These are phyloP conservation scores for Myxozyma melibiosi DNA, from an alignment of 805 yeast genomes.

Conservation along the genomic window DNA sequence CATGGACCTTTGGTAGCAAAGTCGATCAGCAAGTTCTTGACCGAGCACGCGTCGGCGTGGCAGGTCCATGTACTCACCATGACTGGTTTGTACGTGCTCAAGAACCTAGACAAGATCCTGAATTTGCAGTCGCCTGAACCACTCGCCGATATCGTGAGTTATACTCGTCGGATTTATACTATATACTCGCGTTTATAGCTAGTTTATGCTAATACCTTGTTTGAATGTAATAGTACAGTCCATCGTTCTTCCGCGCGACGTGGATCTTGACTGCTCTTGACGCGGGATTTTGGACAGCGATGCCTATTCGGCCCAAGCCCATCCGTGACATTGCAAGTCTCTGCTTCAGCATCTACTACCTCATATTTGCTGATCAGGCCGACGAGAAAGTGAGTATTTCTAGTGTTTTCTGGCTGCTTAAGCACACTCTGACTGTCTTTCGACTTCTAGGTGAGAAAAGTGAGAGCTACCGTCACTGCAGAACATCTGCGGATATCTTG, in stretches of 20 bases:
- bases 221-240: slow-evolving; percentile 32
- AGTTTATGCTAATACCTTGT: not conserved
- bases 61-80: slow-evolving; percentile 38
- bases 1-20: slow-evolving; percentile 37
- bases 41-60: slow-evolving; percentile 38
- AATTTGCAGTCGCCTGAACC: slow-evolving; percentile 39
- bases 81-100: slow-evolving; percentile 38
- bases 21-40: slow-evolving; percentile 28
- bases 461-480: slow-evolving; percentile 36
- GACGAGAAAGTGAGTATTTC: slow-evolving; percentile 39
- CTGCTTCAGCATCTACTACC: slow-evolving; percentile 36
- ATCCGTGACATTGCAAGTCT: slow-evolving; percentile 36
- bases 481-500: slow-evolving; percentile 39
- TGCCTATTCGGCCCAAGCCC: slow-evolving; percentile 34
- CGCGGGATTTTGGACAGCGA: slow-evolving; percentile 43
- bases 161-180: not conserved
- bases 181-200: not conserved
- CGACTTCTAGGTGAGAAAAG: slow-evolving; percentile 34
- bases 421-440: too few species aligned
- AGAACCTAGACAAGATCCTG: slow-evolving; percentile 38
- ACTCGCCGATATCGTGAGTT: slow-evolving; percentile 30
- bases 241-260: slow-evolving; percentile 37
- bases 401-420: too few species aligned
- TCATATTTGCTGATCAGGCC: slow-evolving; percentile 40
- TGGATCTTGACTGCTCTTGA: slow-evolving; percentile 40